These are phyloP conservation scores for Fusarium aywerte DNA, from an alignment of 2,329 filamentous ascomycete species.

Conservation along the genomic window DNA sequence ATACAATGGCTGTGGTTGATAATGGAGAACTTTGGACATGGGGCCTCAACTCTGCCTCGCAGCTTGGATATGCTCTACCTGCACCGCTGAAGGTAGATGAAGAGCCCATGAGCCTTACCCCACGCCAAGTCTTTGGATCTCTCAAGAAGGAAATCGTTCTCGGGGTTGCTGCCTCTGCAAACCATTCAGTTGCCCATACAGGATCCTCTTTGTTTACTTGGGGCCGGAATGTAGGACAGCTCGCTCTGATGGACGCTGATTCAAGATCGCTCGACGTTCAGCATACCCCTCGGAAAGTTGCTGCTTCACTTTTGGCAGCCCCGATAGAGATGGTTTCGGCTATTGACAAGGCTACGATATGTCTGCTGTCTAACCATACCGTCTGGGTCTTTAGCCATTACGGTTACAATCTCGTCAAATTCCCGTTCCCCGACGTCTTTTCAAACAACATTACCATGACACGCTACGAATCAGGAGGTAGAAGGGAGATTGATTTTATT, in stretches of 20 bases:
- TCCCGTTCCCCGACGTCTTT: slow-evolving; percentile 78
- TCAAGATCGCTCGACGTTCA: slow-evolving; percentile 91
- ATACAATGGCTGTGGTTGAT: slow-evolving; percentile 86
- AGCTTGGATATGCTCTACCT: slow-evolving; percentile 86
- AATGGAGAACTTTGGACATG: slow-evolving; percentile 93
- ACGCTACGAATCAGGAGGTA: slow-evolving; percentile 69
- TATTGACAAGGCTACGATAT: slow-evolving; percentile 88
- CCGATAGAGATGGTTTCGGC: slow-evolving; percentile 83
- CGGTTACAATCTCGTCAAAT: slow-evolving; percentile 90
- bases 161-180: slow-evolving; percentile 86
- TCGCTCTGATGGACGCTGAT: slow-evolving; percentile 94
- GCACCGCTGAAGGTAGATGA: slow-evolving; percentile 75
- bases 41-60: slow-evolving; percentile 87
- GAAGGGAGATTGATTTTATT: slow-evolving; percentile 77
- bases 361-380: slow-evolving; percentile 85
- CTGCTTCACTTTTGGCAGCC: slow-evolving; percentile 76
- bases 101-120: slow-evolving; percentile 81
- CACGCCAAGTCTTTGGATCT: slow-evolving; percentile 89
- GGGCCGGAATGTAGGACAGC: slow-evolving; percentile 93
- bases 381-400: slow-evolving; percentile 97
- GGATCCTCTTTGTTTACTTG: slow-evolving; percentile 86
- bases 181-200: slow-evolving; percentile 92
- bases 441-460: slow-evolving; percentile 75
- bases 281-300: slow-evolving; percentile 83
- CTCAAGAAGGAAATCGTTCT: slow-evolving; percentile 86